phyloP scores from a whole-genome alignment of 768 basidiomycete species.

The Coprinellus micaceus region DNA sequence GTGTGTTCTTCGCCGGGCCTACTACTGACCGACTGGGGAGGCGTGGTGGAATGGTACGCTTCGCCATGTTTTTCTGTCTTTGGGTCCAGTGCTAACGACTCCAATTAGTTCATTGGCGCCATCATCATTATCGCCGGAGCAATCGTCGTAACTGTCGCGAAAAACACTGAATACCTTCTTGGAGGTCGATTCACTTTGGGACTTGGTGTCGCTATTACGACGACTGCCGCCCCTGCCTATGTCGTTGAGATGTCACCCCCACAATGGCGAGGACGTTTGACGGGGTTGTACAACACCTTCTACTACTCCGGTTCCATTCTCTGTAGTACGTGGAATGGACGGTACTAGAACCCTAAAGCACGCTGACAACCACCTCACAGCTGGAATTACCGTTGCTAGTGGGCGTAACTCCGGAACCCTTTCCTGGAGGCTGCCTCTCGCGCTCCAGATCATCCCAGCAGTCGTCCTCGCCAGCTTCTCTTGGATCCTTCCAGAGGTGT shows the following conservation, averaged over 20 bases:
- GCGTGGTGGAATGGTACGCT: slow-evolving; percentile 40
- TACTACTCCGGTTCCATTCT: slow-evolving; percentile 44
- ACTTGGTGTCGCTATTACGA: slow-evolving; percentile 47
- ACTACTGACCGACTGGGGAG: slow-evolving; percentile 40
- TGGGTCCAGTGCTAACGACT: neutral
- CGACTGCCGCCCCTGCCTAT: slow-evolving; percentile 45
- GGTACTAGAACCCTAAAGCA: no score
- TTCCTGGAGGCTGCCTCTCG: slow-evolving; percentile 50
- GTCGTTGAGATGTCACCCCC: slow-evolving; percentile 59
- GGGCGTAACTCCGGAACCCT: slow-evolving; percentile 30
- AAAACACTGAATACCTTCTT: slow-evolving; percentile 43
- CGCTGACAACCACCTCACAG: no score
- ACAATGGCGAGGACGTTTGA: slow-evolving; percentile 50
- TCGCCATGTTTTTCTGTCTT: neutral
- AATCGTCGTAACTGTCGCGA: slow-evolving; percentile 43
- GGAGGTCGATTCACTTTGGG: slow-evolving; percentile 52
- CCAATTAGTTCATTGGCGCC: slow-evolving; percentile 33
- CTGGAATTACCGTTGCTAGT: slow-evolving; percentile 42
- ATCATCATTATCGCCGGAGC: slow-evolving; percentile 40
- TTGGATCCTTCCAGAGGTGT: slow-evolving; percentile 36
- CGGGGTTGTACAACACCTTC: slow-evolving; percentile 45
- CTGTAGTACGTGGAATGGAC: no score
- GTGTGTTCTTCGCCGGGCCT: slow-evolving; percentile 40
- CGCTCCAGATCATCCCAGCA: slow-evolving; percentile 49
- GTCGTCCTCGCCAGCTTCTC: slow-evolving; percentile 31